Evolutionary conservation across 805 yeast genomes (phyloP).

Genomic region (Yarrowia keelungensis): DNA sequence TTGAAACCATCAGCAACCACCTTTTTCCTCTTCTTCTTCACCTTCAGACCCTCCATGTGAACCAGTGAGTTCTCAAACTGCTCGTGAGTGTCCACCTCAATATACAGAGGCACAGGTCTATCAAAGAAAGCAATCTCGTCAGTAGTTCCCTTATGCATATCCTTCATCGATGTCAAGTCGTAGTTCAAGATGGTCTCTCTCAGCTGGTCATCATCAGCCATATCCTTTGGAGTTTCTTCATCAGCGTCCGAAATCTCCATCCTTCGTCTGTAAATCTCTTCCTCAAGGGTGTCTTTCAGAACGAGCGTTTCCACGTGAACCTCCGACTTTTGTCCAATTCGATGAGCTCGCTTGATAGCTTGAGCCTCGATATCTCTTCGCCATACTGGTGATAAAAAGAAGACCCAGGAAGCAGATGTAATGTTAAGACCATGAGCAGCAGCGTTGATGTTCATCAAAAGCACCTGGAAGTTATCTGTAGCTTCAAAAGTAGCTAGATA

Average conservation of each 20-base stretch:
- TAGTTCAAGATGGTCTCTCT: constrained; percentile 8
- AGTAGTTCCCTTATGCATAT: neutral
- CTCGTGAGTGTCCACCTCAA: neutral
- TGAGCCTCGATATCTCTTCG: constrained; percentile 89
- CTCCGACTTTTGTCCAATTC: constrained; percentile 80
- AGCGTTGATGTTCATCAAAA: constrained; percentile 80
- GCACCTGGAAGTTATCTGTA: constrained; percentile 50
- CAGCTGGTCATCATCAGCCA: constrained; percentile 18
- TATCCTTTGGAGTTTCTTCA: constrained; percentile 3
- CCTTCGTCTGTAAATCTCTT: constrained; percentile 45
- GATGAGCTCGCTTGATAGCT: constrained; percentile 88
- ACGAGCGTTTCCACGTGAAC: constrained; percentile 83
- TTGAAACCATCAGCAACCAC: neutral
- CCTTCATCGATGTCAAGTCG: neutral
- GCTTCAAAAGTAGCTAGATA: constrained; percentile 53
- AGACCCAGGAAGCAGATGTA: constrained; percentile 83
- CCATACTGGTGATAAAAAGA: constrained; percentile 98
- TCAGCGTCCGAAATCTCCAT: neutral
- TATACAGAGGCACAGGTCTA: constrained; percentile 5
- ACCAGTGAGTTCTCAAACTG: neutral
- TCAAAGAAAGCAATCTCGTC: constrained; percentile 24
- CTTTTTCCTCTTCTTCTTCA: neutral
- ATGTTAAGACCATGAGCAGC: constrained; percentile 94
- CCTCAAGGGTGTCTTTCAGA: constrained; percentile 82
- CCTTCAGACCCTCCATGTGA: neutral